Conservation (phyloP, 2,329 filamentous ascomycete genomes). For the Rhinocladiella similis region DNA sequence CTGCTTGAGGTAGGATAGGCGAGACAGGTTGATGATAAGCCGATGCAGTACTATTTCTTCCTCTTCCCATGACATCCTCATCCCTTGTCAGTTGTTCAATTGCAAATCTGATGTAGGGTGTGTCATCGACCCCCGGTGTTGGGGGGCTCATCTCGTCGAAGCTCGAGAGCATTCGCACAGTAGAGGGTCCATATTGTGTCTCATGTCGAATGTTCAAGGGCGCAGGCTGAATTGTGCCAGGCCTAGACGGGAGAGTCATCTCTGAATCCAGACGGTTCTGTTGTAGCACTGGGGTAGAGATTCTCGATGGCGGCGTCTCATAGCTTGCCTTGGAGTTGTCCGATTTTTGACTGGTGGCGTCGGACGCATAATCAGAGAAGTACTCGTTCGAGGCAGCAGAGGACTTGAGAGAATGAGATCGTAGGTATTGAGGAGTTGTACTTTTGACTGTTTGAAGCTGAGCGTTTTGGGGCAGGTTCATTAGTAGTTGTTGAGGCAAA, state of each 20-base stretch:
- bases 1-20: constrained; percentile 1
- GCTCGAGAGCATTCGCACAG: constrained; percentile 31
- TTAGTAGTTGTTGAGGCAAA: constrained; percentile 26
- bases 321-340: constrained; percentile 41
- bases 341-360: constrained; percentile 39
- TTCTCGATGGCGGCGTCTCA: constrained; percentile 45
- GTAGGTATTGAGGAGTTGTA: constrained; percentile 48
- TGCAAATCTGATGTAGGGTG: constrained; percentile 85
- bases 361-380: constrained; percentile 44
- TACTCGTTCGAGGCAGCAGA: constrained; percentile 51
- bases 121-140: constrained; percentile 80
- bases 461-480: constrained; percentile 33
- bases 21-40: constrained; percentile 16
- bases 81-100: constrained; percentile 81
- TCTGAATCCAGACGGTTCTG: constrained; percentile 24
- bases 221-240: constrained; percentile 22
- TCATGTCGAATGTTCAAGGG: constrained; percentile 21
- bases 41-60: constrained; percentile 48
- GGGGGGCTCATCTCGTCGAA: constrained; percentile 43
- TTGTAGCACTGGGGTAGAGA: constrained; percentile 27
- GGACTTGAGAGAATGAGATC: constrained; percentile 47
- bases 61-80: constrained; percentile 60
- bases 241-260: constrained; percentile 28
- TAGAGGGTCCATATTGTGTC: constrained; percentile 29
- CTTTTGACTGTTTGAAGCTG: constrained; percentile 38